phyloP scores from a whole-genome alignment of 768 basidiomycete genomes.

The Collybia sordida region DNA sequence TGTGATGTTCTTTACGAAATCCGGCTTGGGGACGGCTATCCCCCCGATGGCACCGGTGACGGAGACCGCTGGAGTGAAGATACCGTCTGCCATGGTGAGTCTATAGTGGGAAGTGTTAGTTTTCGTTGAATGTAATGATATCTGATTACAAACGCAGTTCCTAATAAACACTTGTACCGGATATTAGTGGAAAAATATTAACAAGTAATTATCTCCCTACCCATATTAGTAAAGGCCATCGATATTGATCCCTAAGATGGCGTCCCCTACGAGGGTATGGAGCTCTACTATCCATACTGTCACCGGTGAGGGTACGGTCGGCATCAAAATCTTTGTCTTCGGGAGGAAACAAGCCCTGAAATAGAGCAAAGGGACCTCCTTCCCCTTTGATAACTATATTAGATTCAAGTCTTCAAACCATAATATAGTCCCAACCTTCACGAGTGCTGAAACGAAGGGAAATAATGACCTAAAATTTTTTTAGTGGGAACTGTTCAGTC shows the following conservation, averaged over 20 bases:
- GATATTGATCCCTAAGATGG: slow-evolving; percentile 28
- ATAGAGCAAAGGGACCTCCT: slow-evolving; percentile 67
- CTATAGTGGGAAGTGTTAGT: slow-evolving; percentile 20
- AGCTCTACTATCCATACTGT: slow-evolving; percentile 25
- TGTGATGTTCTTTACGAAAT: slow-evolving; percentile 44
- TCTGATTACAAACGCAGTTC: slow-evolving; percentile 41
- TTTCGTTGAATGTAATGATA: not conserved
- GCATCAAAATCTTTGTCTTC: slow-evolving; percentile 41
- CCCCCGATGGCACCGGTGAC: slow-evolving; percentile 69
- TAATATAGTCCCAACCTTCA: slow-evolving; percentile 39
- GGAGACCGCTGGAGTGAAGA: slow-evolving; percentile 69
- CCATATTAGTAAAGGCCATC: slow-evolving; percentile 57
- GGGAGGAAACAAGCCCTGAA: slow-evolving; percentile 59
- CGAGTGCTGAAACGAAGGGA: slow-evolving; percentile 46
- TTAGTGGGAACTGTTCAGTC: not conserved
- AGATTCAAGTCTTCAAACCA: not conserved
- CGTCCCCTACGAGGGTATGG: slow-evolving; percentile 10
- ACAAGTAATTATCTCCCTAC: slow-evolving; percentile 35
- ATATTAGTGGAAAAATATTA: not conserved
- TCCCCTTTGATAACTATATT: slow-evolving; percentile 41
- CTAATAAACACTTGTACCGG: slow-evolving; percentile 51
- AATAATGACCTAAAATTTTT: slow-evolving; percentile 33
- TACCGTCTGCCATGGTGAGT: slow-evolving; percentile 66
- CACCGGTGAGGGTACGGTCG: slow-evolving; percentile 55
- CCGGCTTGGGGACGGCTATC: slow-evolving; percentile 60